Conservation (phyloP, 345 rosid genomes). For the Brassica nigra region DNA sequence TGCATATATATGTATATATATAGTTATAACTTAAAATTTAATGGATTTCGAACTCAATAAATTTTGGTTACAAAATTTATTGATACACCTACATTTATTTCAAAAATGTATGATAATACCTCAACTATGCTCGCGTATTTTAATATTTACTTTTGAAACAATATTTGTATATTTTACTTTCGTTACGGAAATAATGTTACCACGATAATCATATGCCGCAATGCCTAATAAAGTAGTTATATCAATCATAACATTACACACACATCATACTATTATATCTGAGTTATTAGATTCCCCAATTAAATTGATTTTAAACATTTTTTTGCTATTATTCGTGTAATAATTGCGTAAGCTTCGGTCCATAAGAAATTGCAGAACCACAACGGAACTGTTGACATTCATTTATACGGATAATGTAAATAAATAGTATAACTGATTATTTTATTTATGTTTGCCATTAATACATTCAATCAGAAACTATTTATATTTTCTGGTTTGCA, state of each 20-base stretch:
- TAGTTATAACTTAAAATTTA: neutral
- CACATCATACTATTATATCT: neutral
- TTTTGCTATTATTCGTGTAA: constrained; percentile 3
- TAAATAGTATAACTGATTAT: neutral
- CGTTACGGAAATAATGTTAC: constrained; percentile 5
- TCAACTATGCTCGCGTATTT: neutral
- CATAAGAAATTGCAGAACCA: neutral
- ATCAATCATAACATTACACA: neutral
- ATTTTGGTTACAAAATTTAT: neutral
- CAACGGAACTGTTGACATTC: constrained; percentile 23
- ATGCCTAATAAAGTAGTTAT: constrained; percentile 21
- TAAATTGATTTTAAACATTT: neutral
- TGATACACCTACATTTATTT: neutral
- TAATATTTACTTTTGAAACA: neutral
- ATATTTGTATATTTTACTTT: constrained; percentile 2
- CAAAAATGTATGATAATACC: constrained; percentile 3
- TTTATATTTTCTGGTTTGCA: neutral
- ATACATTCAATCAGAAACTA: neutral
- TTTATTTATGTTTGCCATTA: neutral
- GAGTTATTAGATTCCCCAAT: constrained; percentile 15
- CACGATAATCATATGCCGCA: constrained; percentile 28
- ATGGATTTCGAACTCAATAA: neutral
- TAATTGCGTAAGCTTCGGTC: neutral
- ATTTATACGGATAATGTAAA: neutral
- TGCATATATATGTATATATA: neutral